Percentiles rank a stretch among this genome's conserved stretches.
These are phyloP conservation scores for Sphagnum magellanicum DNA, from an alignment of 228 moss, liverwort and hornwort species.

Conservation along the genomic window DNA sequence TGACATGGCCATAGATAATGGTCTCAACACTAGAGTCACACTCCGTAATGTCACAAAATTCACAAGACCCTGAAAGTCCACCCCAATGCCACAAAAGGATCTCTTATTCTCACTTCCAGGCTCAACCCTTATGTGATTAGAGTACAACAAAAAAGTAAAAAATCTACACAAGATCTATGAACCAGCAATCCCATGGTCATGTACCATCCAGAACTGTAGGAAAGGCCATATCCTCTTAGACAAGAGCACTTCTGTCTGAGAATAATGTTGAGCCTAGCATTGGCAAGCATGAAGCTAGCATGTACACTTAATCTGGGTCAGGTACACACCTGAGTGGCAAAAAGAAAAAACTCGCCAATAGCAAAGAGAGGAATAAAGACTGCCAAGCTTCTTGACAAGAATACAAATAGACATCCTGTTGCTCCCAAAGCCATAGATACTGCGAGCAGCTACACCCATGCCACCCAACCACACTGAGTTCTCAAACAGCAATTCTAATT, in stretches of 20 bases:
- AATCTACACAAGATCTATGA: no score
- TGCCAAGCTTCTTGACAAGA: constrained; percentile 31
- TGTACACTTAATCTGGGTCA: not conserved
- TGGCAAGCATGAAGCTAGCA: no score
- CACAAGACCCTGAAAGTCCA: constrained; percentile 56
- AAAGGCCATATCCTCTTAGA: no score
- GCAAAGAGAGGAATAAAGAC: constrained; percentile 59
- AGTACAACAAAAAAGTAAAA: no score
- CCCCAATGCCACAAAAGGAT: not conserved
- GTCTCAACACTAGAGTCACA: constrained; percentile 49
- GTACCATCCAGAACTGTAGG: no score
- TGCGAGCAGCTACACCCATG: constrained; percentile 40
- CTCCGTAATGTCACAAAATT: constrained; percentile 66
- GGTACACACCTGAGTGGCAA: constrained; percentile 57
- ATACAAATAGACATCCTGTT: constrained; percentile 43
- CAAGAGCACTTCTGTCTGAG: no score
- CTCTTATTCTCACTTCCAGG: not conserved
- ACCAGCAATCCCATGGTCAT: no score
- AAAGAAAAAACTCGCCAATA: constrained; percentile 70
- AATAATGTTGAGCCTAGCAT: no score
- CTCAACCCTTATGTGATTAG: no score
- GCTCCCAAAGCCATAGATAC: constrained; percentile 42
- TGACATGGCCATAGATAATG: constrained; percentile 77
- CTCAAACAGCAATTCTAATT: no score
- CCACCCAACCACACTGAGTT: not conserved